These are phyloP conservation scores for Barbarea vulgaris DNA, from an alignment of 345 rosid genomes.

Conservation along the genomic window DNA sequence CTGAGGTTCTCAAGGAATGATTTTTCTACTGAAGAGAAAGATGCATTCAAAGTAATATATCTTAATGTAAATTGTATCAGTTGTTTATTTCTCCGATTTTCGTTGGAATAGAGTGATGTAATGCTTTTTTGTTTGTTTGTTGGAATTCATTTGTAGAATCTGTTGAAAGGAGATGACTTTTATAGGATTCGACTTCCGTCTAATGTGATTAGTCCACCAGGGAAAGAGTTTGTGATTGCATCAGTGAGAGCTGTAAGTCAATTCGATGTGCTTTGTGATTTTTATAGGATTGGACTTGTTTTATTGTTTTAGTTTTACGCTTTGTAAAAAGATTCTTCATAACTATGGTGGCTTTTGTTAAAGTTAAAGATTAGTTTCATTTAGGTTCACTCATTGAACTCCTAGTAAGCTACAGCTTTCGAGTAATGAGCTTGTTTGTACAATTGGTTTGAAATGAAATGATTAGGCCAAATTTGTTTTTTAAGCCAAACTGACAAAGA, in stretches of 20 bases:
- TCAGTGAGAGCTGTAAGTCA: slow-evolving; percentile 88
- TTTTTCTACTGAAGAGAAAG: slow-evolving; percentile 64
- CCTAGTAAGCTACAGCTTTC: background rate
- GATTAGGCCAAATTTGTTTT: background rate
- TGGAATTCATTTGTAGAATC: slow-evolving; percentile 51
- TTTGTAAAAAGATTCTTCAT: background rate
- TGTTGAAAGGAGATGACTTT: slow-evolving; percentile 77
- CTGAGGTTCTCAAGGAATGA: slow-evolving; percentile 78
- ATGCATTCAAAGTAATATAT: slow-evolving; percentile 61
- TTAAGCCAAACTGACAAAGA: background rate
- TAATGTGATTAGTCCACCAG: slow-evolving; percentile 75
- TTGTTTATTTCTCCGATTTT: background rate
- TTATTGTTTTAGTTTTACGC: background rate
- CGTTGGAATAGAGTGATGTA: background rate
- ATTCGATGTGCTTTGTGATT: background rate
- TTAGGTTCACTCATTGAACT: slow-evolving; percentile 13
- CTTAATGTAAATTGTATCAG: background rate
- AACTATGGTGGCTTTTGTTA: slow-evolving; percentile 11
- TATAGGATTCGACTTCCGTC: slow-evolving; percentile 91
- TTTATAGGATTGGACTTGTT: background rate
- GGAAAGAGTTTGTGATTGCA: slow-evolving; percentile 69
- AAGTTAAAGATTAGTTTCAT: background rate
- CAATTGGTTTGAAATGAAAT: background rate
- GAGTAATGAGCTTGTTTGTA: background rate
- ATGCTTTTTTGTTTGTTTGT: slow-evolving; percentile 18